Evolutionary conservation across 2,329 filamentous ascomycete genomes (phyloP), one percentile per base, ranked within the genome.

Genomic region (Didymella sp.): DNA sequence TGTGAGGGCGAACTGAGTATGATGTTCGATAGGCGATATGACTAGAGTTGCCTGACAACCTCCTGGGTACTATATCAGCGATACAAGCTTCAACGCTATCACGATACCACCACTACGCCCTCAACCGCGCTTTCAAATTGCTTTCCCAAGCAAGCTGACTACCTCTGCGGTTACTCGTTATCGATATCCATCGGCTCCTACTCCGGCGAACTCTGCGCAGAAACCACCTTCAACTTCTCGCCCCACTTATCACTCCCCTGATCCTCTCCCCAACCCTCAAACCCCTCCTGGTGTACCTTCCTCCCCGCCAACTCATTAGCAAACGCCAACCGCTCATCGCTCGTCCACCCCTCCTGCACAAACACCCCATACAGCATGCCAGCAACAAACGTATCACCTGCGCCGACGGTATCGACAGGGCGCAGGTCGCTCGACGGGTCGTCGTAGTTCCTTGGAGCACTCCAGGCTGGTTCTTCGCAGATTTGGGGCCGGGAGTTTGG

Each of bases 371-470:
- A 90, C 45, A 92, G 76, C 73, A 89, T 85, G 57, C 88, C 89
- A 30, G 89, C 89, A 61, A 89, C 85, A 68, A 92, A 92, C 0
- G 89, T 91, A 69, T 92, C 89, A 63, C 89, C 89, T 40, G 89
- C 89, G 51, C 89, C 89, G 59, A 91, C 83, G 6, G 88, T 82
- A 71, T 89, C 90, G 71, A 71, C 65, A 25, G 51, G 50, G n/a
- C 19, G 15, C 7, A 6, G 19, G 33, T 35, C 33, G 1, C 19
- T 35, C 9, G 33, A 17, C 17, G 33, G 33, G n/a, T 35, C 35
- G 35, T 21, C 17, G 19, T 22, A 38, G 19, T 38, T 15, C 11
- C 35, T 12, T 2, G 11, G 19, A 21, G 35, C 9, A 8, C 12
- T 21, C 35, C 35, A 38, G 2, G 35, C 35, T 13, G 19, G 35